phyloP scores from a whole-genome alignment of 1,139 yeast genomes.

The Spathaspora sp. region DNA sequence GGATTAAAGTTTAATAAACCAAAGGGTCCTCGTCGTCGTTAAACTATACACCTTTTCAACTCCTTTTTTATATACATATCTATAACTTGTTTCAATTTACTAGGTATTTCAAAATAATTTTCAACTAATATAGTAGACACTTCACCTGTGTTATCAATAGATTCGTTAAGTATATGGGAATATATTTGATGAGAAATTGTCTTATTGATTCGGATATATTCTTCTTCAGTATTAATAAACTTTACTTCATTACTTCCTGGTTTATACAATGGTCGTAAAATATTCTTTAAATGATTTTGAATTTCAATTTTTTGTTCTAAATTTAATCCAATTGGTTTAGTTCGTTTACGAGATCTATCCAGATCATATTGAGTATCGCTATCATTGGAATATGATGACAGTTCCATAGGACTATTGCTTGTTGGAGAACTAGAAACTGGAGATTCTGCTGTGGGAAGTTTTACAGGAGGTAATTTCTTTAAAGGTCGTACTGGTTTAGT shows the following conservation, averaged over 20 bases:
- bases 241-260: slow-evolving; percentile 9
- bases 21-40: slow-evolving; percentile 55
- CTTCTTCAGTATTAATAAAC: slow-evolving; percentile 23
- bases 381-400: slow-evolving; percentile 11
- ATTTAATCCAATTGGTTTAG: slow-evolving; percentile 21
- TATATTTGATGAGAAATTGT: slow-evolving; percentile 47
- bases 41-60: slow-evolving; percentile 11
- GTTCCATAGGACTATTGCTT: slow-evolving; percentile 15
- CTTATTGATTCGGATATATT: slow-evolving; percentile 37
- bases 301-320: slow-evolving; percentile 49
- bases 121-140: slow-evolving; percentile 4
- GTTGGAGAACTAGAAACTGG: slow-evolving; percentile 13
- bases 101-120: slow-evolving; percentile 10
- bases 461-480: slow-evolving; percentile 3
- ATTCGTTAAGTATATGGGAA: slow-evolving; percentile 22
- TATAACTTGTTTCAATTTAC: slow-evolving; percentile 23
- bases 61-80: slow-evolving; percentile 23
- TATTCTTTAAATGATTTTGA: slow-evolving; percentile 53
- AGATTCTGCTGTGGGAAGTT: slow-evolving; percentile 8
- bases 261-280: slow-evolving; percentile 47
- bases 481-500: slow-evolving; percentile 9
- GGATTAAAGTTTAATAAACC: slow-evolving; percentile 50
- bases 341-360: slow-evolving; percentile 7
- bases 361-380: slow-evolving; percentile 12
- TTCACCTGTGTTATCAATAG: slow-evolving; percentile 11